Conservation (phyloP, 2,329 filamentous ascomycete species). For the Ceratocystis huliohia region DNA sequence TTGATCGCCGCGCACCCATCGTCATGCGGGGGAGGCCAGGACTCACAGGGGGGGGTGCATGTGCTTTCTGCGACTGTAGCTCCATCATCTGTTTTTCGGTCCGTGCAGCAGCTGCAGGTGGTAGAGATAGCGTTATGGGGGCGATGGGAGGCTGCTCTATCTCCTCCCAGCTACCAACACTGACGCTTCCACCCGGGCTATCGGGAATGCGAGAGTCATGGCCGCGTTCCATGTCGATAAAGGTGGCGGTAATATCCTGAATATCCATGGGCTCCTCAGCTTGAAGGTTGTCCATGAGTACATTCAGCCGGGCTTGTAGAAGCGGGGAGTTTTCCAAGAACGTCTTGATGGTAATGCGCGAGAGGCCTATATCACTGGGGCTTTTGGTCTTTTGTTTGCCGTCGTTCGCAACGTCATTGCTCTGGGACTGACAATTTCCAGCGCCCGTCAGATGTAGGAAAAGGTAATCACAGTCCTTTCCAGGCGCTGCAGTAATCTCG, state of each 20-base stretch:
- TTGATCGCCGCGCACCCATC: not conserved
- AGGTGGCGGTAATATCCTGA: conserved; percentile 54
- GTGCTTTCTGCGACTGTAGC: conserved; percentile 20
- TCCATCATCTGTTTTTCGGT: conserved; percentile 14
- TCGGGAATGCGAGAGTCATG: conserved; percentile 37
- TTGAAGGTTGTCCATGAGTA: conserved; percentile 68
- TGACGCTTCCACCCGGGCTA: conserved; percentile 34
- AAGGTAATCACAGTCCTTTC: conserved; percentile 85
- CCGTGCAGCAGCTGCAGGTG: conserved; percentile 33
- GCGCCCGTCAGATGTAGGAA: conserved; percentile 51
- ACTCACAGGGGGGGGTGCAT: conserved; percentile 18
- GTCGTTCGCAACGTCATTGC: not conserved
- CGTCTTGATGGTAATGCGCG: conserved; percentile 74
- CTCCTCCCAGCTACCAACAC: conserved; percentile 47
- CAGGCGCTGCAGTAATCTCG: conserved; percentile 78
- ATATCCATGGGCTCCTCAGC: conserved; percentile 56
- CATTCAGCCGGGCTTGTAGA: conserved; percentile 71
- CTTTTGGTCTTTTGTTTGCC: not conserved
- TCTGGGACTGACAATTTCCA: conserved; percentile 26
- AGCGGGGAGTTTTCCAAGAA: conserved; percentile 80
- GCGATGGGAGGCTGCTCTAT: conserved; percentile 31
- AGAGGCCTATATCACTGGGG: conserved; percentile 40
- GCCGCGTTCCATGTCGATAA: conserved; percentile 62
- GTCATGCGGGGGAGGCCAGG: conserved; percentile 22
- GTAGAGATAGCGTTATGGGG: conserved; percentile 44